Evolutionary conservation across 2,329 filamentous ascomycete genomes (phyloP).

Genomic region (Neonectria magnoliae): DNA sequence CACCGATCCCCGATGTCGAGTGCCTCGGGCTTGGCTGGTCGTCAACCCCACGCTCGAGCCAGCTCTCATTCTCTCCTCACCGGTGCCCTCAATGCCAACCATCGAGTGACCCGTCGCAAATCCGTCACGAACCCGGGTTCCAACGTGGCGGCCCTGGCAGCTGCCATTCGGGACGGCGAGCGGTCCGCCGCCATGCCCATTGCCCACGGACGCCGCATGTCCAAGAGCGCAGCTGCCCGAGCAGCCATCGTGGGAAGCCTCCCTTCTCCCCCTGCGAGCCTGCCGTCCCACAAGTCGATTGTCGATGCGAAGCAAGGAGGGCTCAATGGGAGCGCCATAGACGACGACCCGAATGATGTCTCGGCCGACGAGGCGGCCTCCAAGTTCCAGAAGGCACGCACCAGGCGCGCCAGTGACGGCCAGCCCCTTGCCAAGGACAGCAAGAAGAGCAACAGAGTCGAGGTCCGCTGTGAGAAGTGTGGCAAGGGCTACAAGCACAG

Average conservation of each 20-base stretch:
- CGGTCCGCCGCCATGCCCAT: slow-evolving; percentile 66
- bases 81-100: slow-evolving; percentile 79
- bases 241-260: slow-evolving; percentile 65
- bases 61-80: slow-evolving; percentile 86
- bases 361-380: slow-evolving; percentile 64
- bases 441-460: slow-evolving; percentile 83
- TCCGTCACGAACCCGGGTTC: slow-evolving; percentile 82
- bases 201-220: slow-evolving; percentile 71
- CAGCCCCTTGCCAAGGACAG: slow-evolving; percentile 84
- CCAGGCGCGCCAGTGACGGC: slow-evolving; percentile 82
- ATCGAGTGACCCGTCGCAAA: slow-evolving; percentile 92
- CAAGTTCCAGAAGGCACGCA: slow-evolving; percentile 60
- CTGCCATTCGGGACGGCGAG: slow-evolving; percentile 75
- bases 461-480: slow-evolving; percentile 96
- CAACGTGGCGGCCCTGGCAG: slow-evolving; percentile 80
- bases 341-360: slow-evolving; percentile 71
- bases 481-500: slow-evolving; percentile 99
- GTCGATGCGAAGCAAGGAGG: slow-evolving; percentile 60
- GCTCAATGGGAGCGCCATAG: slow-evolving; percentile 70
- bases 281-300: slow-evolving; percentile 68
- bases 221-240: slow-evolving; percentile 68
- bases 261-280: slow-evolving; percentile 72
- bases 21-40: slow-evolving; percentile 65
- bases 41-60: slow-evolving; percentile 75
- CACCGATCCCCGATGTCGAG: slow-evolving; percentile 69